Percentiles rank a stretch among this genome's conserved stretches.
These are phyloP conservation scores for Bipolaris gigantea DNA, from an alignment of 2,329 filamentous ascomycete genomes.

Conservation along the genomic window DNA sequence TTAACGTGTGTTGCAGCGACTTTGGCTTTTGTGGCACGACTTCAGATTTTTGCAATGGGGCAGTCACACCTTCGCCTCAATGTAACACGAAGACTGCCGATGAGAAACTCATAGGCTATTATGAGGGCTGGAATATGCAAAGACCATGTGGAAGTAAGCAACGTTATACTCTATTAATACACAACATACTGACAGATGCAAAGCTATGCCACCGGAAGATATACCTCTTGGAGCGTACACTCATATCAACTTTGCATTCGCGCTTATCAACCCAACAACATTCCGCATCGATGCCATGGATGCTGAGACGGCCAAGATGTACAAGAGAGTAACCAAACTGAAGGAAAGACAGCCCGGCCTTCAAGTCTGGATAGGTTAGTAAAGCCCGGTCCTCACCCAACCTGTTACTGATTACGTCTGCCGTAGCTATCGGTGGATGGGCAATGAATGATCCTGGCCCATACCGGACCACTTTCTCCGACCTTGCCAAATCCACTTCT, in stretches of 20 bases:
- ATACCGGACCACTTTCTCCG: constrained; percentile 25
- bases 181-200: too few species aligned
- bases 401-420: too few species aligned
- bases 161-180: background rate
- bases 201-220: constrained; percentile 1
- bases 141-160: constrained; percentile 1
- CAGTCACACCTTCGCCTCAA: background rate
- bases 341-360: constrained; percentile 37
- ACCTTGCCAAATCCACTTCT: constrained; percentile 11
- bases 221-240: constrained; percentile 4
- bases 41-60: background rate
- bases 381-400: too few species aligned
- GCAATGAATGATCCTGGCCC: constrained; percentile 45
- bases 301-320: background rate
- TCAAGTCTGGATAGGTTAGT: constrained; percentile 35
- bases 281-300: constrained; percentile 6
- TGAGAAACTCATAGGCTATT: constrained; percentile 10
- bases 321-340: constrained; percentile 15
- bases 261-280: constrained; percentile 7
- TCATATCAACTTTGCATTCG: constrained; percentile 18
- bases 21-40: constrained; percentile 4
- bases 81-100: background rate
- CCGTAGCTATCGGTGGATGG: constrained; percentile 45
- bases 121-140: constrained; percentile 12
- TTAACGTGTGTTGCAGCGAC: constrained; percentile 2